phyloP scores from a whole-genome alignment of 805 yeast species.

The Candida silvicultrix region DNA sequence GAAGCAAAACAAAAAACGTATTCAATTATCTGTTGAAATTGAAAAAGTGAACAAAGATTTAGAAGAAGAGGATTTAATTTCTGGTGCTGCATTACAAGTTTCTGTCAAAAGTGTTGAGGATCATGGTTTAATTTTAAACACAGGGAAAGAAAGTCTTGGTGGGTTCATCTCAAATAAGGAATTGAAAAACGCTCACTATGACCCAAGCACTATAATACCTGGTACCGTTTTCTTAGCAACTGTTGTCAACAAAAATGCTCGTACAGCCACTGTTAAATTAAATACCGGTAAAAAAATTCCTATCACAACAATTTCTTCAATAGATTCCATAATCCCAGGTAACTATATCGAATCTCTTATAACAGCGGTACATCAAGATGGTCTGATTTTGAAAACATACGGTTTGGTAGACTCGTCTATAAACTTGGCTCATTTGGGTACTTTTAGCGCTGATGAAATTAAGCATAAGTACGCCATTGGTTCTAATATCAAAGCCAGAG shows the following conservation, averaged over 20 bases:
- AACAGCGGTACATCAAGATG: conserved; percentile 50
- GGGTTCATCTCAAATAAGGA: conserved; percentile 80
- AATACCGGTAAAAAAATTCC: conserved; percentile 42
- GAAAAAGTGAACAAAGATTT: conserved; percentile 56
- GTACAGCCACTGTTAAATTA: conserved; percentile 52
- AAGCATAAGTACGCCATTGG: conserved; percentile 67
- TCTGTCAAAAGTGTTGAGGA: conserved; percentile 80
- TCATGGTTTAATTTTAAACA: conserved; percentile 76
- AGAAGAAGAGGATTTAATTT: conserved; percentile 55
- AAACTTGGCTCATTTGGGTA: conserved; percentile 58
- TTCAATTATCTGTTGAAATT: conserved; percentile 73
- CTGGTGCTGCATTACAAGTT: conserved; percentile 67
- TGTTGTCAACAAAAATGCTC: conserved; percentile 43
- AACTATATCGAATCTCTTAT: conserved; percentile 68
- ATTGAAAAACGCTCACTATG: conserved; percentile 32
- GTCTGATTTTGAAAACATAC: conserved; percentile 64
- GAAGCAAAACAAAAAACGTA: conserved; percentile 44
- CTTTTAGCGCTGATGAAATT: conserved; percentile 37
- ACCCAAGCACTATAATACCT: conserved; percentile 30
- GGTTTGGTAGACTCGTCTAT: conserved; percentile 73
- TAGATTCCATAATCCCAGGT: conserved; percentile 86
- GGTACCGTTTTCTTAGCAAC: conserved; percentile 72
- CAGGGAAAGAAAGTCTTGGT: conserved; percentile 51
- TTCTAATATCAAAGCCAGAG: conserved; percentile 60
- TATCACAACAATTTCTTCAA: conserved; percentile 53